phyloP scores from a whole-genome alignment of 2,329 filamentous ascomycete genomes.

The Grosmannia serpens region DNA sequence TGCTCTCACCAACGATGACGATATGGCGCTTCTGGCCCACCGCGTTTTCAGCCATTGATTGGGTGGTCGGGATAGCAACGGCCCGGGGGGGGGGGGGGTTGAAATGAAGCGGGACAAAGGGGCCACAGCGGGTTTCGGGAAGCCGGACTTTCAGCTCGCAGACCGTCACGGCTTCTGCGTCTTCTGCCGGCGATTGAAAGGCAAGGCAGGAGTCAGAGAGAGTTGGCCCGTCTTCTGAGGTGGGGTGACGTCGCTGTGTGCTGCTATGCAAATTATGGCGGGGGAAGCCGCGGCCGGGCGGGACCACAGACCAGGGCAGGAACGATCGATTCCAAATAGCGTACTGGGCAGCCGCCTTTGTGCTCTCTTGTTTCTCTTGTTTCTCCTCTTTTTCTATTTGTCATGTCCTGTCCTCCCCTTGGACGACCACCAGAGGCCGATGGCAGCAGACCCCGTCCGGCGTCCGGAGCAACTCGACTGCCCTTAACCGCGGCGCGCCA shows the following conservation, averaged over 20 bases:
- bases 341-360: neutral
- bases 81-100: neutral
- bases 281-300: neutral
- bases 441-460: neutral
- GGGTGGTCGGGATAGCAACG: no score
- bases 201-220: neutral
- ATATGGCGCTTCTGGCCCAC: slow-evolving; percentile 7
- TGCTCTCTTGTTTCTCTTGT: neutral
- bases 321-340: neutral
- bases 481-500: neutral
- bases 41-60: slow-evolving; percentile 1
- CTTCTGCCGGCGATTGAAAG: neutral
- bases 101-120: no score
- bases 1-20: slow-evolving; percentile 31
- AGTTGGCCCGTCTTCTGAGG: neutral
- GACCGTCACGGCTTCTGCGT: neutral
- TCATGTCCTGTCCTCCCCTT: no score
- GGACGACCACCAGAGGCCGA: no score
- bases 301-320: neutral
- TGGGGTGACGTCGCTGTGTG: neutral
- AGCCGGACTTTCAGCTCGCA: neutral
- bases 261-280: neutral
- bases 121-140: neutral
- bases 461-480: neutral
- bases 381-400: neutral